Base-by-base conservation (phyloP, 2,329 filamentous ascomycete genomes). In the Calonectria leucothoes region DNA sequence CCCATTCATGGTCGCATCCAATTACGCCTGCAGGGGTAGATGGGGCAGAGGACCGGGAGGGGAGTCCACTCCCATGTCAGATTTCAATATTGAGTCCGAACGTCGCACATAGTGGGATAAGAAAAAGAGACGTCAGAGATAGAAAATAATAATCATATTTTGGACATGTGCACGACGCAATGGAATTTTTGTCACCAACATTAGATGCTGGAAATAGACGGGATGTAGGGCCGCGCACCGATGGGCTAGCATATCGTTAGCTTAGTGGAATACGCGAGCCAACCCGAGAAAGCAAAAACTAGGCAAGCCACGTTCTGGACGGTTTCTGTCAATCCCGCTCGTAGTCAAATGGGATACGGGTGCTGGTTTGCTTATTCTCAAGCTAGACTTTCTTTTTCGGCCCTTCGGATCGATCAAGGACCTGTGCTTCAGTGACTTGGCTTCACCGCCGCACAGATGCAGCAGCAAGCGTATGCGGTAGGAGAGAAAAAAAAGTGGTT, bases 281-380 rank as follows among this genome's bases (percentile, higher is more conserved):
- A 39, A 15, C 25, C 8, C 4, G 14, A 31, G 23, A 31, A 14
- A 25, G 12, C 11, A 42, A 39, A 15, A 48, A 48, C 23, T 27
- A 70, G 17, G 17, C 31, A 52, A 57, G 68, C 68, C 48, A 57
- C 59, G 31, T 59, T 55, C 35, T 49, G 59, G 42, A 57, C 49
- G 27, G 68, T 57, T 66, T 57, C 49, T 66, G 61, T 59, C 68
- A 69, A 70, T 70, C 68, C 51, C 57, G 68, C 49, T 61, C 55
- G 35, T 61, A 8, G 23, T 39, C 23, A 27, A 35, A 35, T 20
- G 52, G 52, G 31, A 31, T 23, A 61, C 33, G 31, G 55, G 39
- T 25, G n/a, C 31, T 61, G 55, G 37, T 61, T 61, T 61, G 55
- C 35, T 42, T 33, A 48, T 48, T 45, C 25, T 17, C 31, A 23